A percentile compares a stretch with the other conserved stretches of the same genome.
phyloP scores from a whole-genome alignment of 2,329 filamentous ascomycete species.

The Neopestalotiopsis sp. region DNA sequence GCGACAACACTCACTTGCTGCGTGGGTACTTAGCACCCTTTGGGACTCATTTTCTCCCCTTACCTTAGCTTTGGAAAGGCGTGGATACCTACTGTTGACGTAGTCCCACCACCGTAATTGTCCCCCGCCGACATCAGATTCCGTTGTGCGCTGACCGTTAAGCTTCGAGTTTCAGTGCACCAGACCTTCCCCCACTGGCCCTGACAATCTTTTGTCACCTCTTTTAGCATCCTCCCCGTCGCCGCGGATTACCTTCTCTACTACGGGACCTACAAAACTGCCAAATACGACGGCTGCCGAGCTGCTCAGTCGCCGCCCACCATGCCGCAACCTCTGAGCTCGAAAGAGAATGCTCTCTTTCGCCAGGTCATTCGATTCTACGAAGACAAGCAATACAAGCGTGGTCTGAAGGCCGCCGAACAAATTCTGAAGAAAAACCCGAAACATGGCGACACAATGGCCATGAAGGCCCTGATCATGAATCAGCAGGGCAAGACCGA shows the following conservation, averaged over 20 bases:
- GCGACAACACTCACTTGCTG: background rate
- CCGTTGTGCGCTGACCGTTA: background rate
- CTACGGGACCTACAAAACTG: conserved; percentile 14
- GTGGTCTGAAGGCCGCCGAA: conserved; percentile 90
- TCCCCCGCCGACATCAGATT: background rate
- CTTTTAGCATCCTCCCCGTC: background rate
- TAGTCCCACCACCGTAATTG: background rate
- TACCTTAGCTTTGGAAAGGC: background rate
- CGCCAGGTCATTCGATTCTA: conserved; percentile 94
- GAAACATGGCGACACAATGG: conserved; percentile 96
- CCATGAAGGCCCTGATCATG: conserved; percentile 98
- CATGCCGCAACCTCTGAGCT: conserved; percentile 76
- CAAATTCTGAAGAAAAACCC: conserved; percentile 95
- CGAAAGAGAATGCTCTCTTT: conserved; percentile 95
- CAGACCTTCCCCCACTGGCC: background rate
- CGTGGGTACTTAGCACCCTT: background rate
- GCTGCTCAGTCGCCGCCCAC: conserved; percentile 28
- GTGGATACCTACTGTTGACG: background rate
- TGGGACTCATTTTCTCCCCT: background rate
- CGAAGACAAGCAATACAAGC: conserved; percentile 98
- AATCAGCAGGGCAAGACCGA: conserved; percentile 91
- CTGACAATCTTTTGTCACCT: background rate
- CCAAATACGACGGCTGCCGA: conserved; percentile 17
- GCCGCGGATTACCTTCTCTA: conserved; percentile 6
- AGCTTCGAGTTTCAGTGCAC: background rate